Base-by-base conservation (phyloP, 148 eudicot genomes). In the Gaultheria prostrata region DNA sequence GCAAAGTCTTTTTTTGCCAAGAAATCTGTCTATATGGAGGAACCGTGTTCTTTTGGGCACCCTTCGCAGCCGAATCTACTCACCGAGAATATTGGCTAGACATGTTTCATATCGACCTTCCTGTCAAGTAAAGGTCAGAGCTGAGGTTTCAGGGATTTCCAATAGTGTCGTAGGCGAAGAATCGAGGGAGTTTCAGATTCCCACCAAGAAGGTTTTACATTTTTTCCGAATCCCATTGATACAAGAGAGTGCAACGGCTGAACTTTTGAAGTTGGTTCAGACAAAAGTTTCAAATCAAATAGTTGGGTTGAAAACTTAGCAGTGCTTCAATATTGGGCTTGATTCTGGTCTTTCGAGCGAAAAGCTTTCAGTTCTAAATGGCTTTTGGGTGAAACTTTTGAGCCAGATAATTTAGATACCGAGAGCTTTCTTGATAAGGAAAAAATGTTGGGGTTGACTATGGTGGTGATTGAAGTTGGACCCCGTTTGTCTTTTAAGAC, bases 401-500 rank as follows among this genome's bases (percentile, higher is more conserved):
- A 94, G 73, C 98, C 98, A 35, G 35, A 28, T 35, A 15, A 35
- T 30, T 30, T 72, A 35, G 49, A 24, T 6, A 76, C 86, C 0
- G 87, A 85, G 80, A 94, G 98, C 83, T 95, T 93, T 88, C 89
- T 95, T 53, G 91, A 86, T 35, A 78, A 85, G 63, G 95, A 93
- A 83, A 85, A 33, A 46, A 72, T 35, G 24, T 6, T 85, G 14
- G 91, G 87, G n/a, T 85, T 82, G 20, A 82, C 77, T 76, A 72
- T 84, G 35, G 80, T 89, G 73, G 79, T 94, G 32, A 87, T 95
- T 82, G 98, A 95, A 87, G 98, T 95, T 53, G 98, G 98, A 9
- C 98, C 98, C 9, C 89, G 98, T 79, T 86, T 95, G 84, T 94
- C 98, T 13, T 95, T 95, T 81, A 95, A 96, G 15, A 95, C 98